phyloP scores from a whole-genome alignment of 306 rosid genomes.

The Inga leiocalycina region DNA sequence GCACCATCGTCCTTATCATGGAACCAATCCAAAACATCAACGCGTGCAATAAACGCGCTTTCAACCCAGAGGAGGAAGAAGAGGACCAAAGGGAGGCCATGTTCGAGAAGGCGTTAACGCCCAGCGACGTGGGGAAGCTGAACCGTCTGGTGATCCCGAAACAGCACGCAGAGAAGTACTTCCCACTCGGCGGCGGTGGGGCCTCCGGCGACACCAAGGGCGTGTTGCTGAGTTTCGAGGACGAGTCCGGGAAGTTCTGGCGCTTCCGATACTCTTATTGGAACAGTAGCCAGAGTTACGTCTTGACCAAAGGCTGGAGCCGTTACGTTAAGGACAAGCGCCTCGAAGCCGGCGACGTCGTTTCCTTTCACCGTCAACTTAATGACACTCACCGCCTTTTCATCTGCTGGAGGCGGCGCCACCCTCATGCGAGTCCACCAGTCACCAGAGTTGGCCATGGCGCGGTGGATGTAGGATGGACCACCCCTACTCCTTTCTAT shows the following conservation, averaged over 20 bases:
- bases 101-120: constrained; percentile 94
- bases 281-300: constrained; percentile 98
- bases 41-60: background rate
- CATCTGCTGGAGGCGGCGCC: constrained; percentile 64
- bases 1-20: constrained; percentile 12
- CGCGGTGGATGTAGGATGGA: constrained; percentile 34
- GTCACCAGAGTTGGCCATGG: background rate
- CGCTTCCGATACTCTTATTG: constrained; percentile 93
- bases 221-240: constrained; percentile 75
- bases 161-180: constrained; percentile 79
- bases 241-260: constrained; percentile 84
- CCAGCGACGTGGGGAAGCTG: constrained; percentile 93
- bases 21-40: constrained; percentile 26
- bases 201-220: constrained; percentile 47
- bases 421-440: background rate
- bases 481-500: constrained; percentile 41
- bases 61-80: constrained; percentile 35
- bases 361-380: constrained; percentile 67
- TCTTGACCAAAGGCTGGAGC: constrained; percentile 93
- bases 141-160: constrained; percentile 93
- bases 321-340: constrained; percentile 90
- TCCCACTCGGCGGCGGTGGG: constrained; percentile 54
- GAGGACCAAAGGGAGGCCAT: constrained; percentile 54
- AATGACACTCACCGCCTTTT: constrained; percentile 47
- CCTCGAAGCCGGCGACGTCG: constrained; percentile 88